Evolutionary conservation across 139 green algal species (phyloP).

Genomic region (Coelastrella sp.): DNA sequence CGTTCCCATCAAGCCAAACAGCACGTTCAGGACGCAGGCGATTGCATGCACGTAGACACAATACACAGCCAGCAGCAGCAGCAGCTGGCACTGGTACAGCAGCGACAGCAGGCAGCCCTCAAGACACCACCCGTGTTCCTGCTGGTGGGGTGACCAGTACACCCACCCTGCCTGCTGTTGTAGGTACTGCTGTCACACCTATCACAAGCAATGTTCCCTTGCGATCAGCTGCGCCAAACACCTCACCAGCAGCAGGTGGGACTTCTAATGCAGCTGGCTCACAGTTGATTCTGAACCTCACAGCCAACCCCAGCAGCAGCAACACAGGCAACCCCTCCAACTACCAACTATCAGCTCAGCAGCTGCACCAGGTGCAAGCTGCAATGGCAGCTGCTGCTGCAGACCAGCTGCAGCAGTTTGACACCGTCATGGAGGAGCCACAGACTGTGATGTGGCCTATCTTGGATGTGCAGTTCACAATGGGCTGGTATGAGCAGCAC

Average conservation of each 20-base stretch:
- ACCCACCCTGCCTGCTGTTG: neutral
- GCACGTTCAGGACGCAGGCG: neutral
- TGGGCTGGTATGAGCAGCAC: constrained; percentile 42
- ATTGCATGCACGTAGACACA: constrained; percentile 15
- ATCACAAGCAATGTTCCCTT: too few species aligned
- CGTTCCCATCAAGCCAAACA: neutral
- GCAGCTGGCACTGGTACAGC: neutral
- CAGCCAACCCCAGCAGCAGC: neutral
- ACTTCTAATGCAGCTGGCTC: neutral
- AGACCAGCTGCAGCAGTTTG: neutral
- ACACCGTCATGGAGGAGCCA: neutral
- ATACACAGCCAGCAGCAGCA: neutral
- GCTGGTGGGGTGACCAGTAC: neutral
- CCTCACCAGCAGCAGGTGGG: neutral
- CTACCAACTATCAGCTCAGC: neutral
- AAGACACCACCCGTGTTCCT: neutral
- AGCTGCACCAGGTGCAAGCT: constrained; percentile 13
- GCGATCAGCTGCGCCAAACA: neutral
- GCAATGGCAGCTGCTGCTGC: constrained; percentile 10
- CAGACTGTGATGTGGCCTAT: constrained; percentile 4
- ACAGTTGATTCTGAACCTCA: neutral
- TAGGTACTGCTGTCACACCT: too few species aligned
- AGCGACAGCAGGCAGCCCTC: neutral
- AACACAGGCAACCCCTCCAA: neutral
- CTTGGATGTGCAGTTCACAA: constrained; percentile 25